phyloP scores from a whole-genome alignment of 148 eudicot species.

The Persicaria tinctoria region DNA sequence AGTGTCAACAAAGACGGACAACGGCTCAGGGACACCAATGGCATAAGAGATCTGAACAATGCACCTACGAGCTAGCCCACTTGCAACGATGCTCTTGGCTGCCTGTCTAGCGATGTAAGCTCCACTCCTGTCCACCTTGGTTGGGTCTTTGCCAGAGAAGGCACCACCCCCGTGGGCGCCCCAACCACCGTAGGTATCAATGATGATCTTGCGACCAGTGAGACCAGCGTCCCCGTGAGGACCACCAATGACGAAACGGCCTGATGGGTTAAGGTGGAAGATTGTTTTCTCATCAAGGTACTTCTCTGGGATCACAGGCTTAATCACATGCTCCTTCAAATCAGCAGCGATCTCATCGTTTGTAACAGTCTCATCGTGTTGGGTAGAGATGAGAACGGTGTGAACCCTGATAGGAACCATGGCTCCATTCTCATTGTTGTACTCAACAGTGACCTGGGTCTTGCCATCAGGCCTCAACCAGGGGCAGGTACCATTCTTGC shows the following conservation, averaged over 20 bases:
- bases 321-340: constrained; percentile 39
- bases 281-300: constrained; percentile 27
- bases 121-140: too few species aligned
- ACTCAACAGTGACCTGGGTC: constrained; percentile 39
- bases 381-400: constrained; percentile 39
- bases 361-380: constrained; percentile 38
- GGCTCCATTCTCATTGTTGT: constrained; percentile 29
- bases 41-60: constrained; percentile 46
- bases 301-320: constrained; percentile 27
- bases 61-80: constrained; percentile 40
- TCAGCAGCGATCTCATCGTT: constrained; percentile 28
- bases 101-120: too few species aligned
- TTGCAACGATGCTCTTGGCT: constrained; percentile 24
- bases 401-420: constrained; percentile 37
- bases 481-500: constrained; percentile 31
- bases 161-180: too few species aligned
- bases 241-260: constrained; percentile 44
- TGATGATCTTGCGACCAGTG: constrained; percentile 47
- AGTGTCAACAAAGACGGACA: constrained; percentile 42
- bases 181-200: constrained; percentile 14
- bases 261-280: constrained; percentile 50
- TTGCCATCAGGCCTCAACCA: constrained; percentile 44
- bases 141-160: too few species aligned
- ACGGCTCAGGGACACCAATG: constrained; percentile 43
- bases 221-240: constrained; percentile 47